Evolutionary conservation across 108 stramenopile genomes (phyloP), one percentile per base, ranked within the genome.

Genomic region (Cyclotella kingstonii): DNA sequence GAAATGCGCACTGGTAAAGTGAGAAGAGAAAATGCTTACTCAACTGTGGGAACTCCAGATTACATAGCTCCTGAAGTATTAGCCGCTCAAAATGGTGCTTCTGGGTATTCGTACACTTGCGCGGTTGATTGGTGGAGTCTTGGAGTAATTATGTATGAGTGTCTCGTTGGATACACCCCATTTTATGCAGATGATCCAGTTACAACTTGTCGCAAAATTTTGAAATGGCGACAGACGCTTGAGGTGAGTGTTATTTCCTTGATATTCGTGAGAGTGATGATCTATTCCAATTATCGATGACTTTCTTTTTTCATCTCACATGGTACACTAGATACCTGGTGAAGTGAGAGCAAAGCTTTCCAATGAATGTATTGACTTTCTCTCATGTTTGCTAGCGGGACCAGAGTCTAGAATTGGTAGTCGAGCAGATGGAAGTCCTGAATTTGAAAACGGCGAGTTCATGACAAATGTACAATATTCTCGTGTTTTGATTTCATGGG

Each of bases 121-220:
- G 93, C 93, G 39, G 97, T 97, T 23, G 99, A 99, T 81, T 99
- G 99, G 99, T 99, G 99, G 98, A 85, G 83, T 38, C 72, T 99
- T 31, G 99, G 99, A 9, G 98, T 98, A 7, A 99, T 99, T 65
- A 98, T 99, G 97, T 99, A 97, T 73, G 99, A 99, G 74, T 99
- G 99, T 73, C 83, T 99, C 38, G 95, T 99, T 1, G 99, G 99
- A 2, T 99, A 98, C 80, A 98, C 99, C 1, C 99, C 99, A 0
- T 99, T 99, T 68, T 99, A 98, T 62, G 98, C 99, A 0, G 98
- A 99, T 30, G 95, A 96, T 61, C 95, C 98, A 5, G 95, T 95
- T 25, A 88, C 85, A 0, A 99, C 99, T 9, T 99, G 98, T 73
- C 86, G 97, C 31, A 99, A 98, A 73, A 95, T 95, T 68, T 62